Percentiles rank a stretch among this genome's conserved stretches.
phyloP scores from a whole-genome alignment of 2,329 filamentous ascomycete genomes.

The Aureobasidium subglaciale region DNA sequence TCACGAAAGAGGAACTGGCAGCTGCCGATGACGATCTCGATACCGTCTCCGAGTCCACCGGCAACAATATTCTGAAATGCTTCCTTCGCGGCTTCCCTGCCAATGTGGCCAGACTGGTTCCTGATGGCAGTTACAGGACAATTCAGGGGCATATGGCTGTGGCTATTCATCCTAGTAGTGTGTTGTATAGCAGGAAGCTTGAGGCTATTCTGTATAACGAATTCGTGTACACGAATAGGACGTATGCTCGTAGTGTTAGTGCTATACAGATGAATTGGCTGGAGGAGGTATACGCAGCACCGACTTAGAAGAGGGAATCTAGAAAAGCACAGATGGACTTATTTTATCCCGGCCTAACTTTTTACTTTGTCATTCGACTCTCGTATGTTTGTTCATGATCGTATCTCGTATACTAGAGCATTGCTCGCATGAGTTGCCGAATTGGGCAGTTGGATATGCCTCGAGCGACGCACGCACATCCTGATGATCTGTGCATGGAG shows the following conservation, averaged over 20 bases:
- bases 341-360: too few species aligned
- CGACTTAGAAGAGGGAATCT: background rate
- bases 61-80: slow-evolving; percentile 48
- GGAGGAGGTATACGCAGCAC: slow-evolving; percentile 38
- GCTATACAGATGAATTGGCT: slow-evolving; percentile 58
- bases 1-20: slow-evolving; percentile 19
- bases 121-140: slow-evolving; percentile 56
- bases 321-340: too few species aligned
- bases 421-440: too few species aligned
- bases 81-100: slow-evolving; percentile 52
- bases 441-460: too few species aligned
- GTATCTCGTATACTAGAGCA: too few species aligned
- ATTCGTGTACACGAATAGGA: slow-evolving; percentile 58
- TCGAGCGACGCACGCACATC: too few species aligned
- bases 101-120: slow-evolving; percentile 54
- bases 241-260: slow-evolving; percentile 56
- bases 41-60: slow-evolving; percentile 34
- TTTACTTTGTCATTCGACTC: background rate
- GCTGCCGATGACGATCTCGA: slow-evolving; percentile 12
- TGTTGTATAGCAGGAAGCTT: slow-evolving; percentile 52
- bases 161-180: slow-evolving; percentile 55
- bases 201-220: slow-evolving; percentile 60
- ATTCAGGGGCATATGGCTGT: slow-evolving; percentile 55
- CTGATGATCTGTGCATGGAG: background rate
- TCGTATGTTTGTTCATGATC: background rate